Evolutionary conservation across 1,139 yeast species (phyloP).

Genomic region (Suhomyces terraborum): DNA sequence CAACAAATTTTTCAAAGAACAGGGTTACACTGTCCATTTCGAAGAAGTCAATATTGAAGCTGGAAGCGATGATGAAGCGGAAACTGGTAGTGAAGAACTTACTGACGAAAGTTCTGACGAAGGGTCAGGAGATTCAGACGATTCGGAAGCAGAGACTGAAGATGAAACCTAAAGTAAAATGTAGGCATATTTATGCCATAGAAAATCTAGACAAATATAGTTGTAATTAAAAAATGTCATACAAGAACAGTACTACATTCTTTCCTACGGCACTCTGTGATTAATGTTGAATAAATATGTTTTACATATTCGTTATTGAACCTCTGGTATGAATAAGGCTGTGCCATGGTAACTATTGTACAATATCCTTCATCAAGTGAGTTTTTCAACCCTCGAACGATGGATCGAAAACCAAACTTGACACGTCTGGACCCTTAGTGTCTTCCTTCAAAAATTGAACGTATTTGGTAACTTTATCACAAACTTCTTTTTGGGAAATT

Average conservation of each 20-base stretch:
- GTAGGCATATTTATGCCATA: background rate
- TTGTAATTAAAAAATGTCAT: no score
- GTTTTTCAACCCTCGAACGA: background rate
- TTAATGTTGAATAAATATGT: background rate
- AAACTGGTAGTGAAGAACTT: slow-evolving; percentile 22
- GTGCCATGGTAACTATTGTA: slow-evolving; percentile 1
- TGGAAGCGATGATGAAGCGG: slow-evolving; percentile 16
- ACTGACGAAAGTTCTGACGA: slow-evolving; percentile 11
- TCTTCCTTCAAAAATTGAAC: slow-evolving; percentile 32
- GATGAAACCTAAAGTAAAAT: slow-evolving; percentile 9
- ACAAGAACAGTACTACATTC: no score
- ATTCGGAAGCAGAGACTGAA: slow-evolving; percentile 9
- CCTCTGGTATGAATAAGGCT: slow-evolving; percentile 1
- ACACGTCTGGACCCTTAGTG: slow-evolving; percentile 19
- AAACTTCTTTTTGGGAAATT: slow-evolving; percentile 26
- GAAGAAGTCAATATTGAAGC: slow-evolving; percentile 47
- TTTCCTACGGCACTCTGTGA: background rate
- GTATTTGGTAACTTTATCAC: slow-evolving; percentile 28
- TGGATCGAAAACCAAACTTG: slow-evolving; percentile 9
- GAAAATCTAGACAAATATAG: no score
- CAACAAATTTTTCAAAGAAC: slow-evolving; percentile 44
- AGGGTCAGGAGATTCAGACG: no score
- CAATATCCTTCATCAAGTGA: background rate
- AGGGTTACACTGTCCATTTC: slow-evolving; percentile 63
- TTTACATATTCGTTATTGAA: background rate